These are phyloP conservation scores for Podila minutissima DNA, from an alignment of 192 early-diverging fungal genomes.

Conservation along the genomic window DNA sequence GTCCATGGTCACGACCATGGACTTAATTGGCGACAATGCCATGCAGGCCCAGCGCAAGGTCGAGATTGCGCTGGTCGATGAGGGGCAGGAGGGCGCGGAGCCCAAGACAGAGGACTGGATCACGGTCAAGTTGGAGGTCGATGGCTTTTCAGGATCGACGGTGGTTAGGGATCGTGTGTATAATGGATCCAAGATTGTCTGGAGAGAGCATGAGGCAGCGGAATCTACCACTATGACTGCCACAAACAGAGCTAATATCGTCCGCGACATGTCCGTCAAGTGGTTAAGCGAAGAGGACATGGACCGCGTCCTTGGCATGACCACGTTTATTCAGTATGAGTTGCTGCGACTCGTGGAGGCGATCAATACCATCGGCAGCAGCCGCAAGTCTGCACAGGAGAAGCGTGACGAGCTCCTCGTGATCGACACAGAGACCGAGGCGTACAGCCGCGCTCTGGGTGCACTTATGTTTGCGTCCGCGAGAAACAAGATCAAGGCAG, in stretches of 20 bases:
- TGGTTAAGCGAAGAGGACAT: slow-evolving; percentile 20
- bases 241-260: background rate
- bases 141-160: slow-evolving; percentile 24
- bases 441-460: slow-evolving; percentile 23
- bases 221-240: background rate
- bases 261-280: slow-evolving; percentile 11
- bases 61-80: slow-evolving; percentile 4
- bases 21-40: slow-evolving; percentile 23
- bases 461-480: slow-evolving; percentile 11
- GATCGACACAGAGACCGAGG: slow-evolving; percentile 30
- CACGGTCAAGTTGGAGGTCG: slow-evolving; percentile 28
- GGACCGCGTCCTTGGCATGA: slow-evolving; percentile 23
- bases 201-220: slow-evolving; percentile 24
- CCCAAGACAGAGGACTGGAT: slow-evolving; percentile 13
- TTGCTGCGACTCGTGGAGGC: slow-evolving; percentile 31
- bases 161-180: slow-evolving; percentile 20
- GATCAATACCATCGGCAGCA: slow-evolving; percentile 25
- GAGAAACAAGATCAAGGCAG: slow-evolving; percentile 16
- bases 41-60: slow-evolving; percentile 32
- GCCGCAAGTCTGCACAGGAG: background rate
- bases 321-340: slow-evolving; percentile 34
- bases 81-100: background rate
- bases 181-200: slow-evolving; percentile 12
- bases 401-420: slow-evolving; percentile 13
- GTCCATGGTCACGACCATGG: slow-evolving; percentile 44